Percentiles rank a stretch among this genome's conserved stretches.
These are phyloP conservation scores for Trichoderma gracile DNA, from an alignment of 2,329 filamentous ascomycete species.

Conservation along the genomic window DNA sequence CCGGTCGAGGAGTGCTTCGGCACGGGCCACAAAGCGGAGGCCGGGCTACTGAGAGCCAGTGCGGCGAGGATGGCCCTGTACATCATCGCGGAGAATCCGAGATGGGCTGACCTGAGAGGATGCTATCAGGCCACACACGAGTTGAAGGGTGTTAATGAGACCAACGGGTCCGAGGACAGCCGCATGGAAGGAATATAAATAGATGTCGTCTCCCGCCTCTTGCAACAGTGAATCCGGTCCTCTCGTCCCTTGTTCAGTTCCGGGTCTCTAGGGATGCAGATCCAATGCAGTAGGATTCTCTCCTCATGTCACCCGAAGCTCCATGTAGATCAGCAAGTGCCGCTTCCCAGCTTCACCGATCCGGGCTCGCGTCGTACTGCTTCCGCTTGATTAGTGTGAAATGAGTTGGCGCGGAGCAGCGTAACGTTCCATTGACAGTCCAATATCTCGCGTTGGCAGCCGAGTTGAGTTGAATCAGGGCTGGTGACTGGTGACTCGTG, in stretches of 20 bases:
- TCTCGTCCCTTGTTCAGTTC: not conserved
- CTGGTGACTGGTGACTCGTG: not conserved
- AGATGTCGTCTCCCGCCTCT: not conserved
- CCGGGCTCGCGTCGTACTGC: not conserved
- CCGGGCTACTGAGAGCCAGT: slow-evolving; percentile 31
- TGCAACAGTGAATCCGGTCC: not conserved
- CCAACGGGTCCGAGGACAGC: slow-evolving; percentile 1
- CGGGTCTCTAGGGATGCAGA: not conserved
- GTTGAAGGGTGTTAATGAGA: not conserved
- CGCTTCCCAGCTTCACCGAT: slow-evolving; percentile 13
- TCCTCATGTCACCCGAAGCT: not conserved
- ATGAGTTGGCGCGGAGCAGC: slow-evolving; percentile 18
- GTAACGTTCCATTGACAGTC: slow-evolving; percentile 25
- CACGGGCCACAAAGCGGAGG: slow-evolving; percentile 59
- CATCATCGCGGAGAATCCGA: slow-evolving; percentile 3
- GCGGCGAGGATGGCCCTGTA: slow-evolving; percentile 15
- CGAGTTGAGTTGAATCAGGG: slow-evolving; percentile 1
- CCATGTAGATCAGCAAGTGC: slow-evolving; percentile 9
- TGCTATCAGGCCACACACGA: slow-evolving; percentile 11
- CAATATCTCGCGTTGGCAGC: not conserved
- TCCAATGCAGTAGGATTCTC: too few species aligned
- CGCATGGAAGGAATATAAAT: slow-evolving; percentile 11
- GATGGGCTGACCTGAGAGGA: not conserved
- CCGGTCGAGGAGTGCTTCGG: slow-evolving; percentile 55
- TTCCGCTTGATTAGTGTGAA: not conserved